Conservation (phyloP, 139 green algal genomes). For the Tetradesmus obliquus region DNA sequence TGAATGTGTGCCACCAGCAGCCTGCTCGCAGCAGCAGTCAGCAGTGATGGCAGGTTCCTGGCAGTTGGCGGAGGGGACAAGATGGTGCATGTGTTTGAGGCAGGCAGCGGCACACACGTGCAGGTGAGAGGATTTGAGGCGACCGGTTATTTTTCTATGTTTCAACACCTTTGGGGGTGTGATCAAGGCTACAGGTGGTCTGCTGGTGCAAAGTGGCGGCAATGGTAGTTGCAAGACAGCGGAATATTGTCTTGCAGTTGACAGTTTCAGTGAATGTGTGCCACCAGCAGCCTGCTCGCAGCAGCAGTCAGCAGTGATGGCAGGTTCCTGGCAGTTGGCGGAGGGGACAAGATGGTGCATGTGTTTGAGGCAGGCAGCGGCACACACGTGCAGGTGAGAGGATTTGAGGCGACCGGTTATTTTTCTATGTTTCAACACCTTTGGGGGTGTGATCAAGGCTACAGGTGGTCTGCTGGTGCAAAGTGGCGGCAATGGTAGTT, state of each 20-base stretch:
- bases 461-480: too few species aligned
- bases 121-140: too few species aligned
- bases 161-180: too few species aligned
- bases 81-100: slow-evolving; percentile 81
- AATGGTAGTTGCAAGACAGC: too few species aligned
- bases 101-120: slow-evolving; percentile 35
- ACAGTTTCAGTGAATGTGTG: too few species aligned
- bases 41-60: slow-evolving; percentile 80
- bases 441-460: too few species aligned
- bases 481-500: too few species aligned
- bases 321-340: slow-evolving; percentile 83
- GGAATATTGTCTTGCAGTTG: too few species aligned
- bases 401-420: not conserved
- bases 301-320: slow-evolving; percentile 79
- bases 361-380: slow-evolving; percentile 82
- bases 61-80: slow-evolving; percentile 83
- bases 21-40: slow-evolving; percentile 80
- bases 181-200: too few species aligned
- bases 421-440: too few species aligned
- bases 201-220: too few species aligned
- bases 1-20: not conserved
- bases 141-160: too few species aligned
- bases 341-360: slow-evolving; percentile 70
- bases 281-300: slow-evolving; percentile 72
- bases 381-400: not conserved